Evolutionary conservation across 495 filamentous ascomycete genomes (phyloP), one percentile per base, ranked within the genome.

Genomic region (Acidomyces sp.): DNA sequence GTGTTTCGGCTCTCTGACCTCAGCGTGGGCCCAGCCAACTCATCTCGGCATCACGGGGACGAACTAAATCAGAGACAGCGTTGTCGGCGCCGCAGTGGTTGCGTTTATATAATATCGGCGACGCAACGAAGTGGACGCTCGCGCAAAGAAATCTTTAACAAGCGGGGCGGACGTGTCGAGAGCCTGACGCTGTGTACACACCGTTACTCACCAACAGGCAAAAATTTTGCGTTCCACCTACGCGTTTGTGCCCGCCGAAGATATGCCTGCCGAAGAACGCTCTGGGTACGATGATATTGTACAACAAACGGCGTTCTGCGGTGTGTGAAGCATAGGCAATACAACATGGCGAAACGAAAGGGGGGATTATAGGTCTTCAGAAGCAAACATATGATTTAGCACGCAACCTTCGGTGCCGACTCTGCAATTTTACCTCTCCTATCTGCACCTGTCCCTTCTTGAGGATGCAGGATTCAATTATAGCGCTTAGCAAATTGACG

Each of bases 141-240:
- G 7, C 18, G 21, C 16, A 38, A 20, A 24, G 35, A 38, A 13
- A 38, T 16, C n/a, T 16, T 26, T 38, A 24, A 38, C 35, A 38
- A 38, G 18, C 35, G 35, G 35, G 35, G 35, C 35, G 18, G 35
- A 26, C 24, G 35, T 16, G 9, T 16, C 19, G 10, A 16, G 33
- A 20, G 33, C 33, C 19, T 35, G 35, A 38, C 18, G 35, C 35
- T 38, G 35, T 38, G 21, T 38, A n/a, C 35, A 24, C 35, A 38
- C 18, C 10, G 6, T 37, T 10, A 37, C 34, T 37, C 4, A 18
- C 10, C 7, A 28, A 13, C 26, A 21, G 7, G 34, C 11, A 10
- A 7, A 34, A 17, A 10, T 16, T 38, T 9, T 37, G 6, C 18
- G 35, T 38, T 38, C 27, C 35, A 38, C 6, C 21, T 3, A 13